Base-by-base conservation (phyloP, 2,329 filamentous ascomycete genomes). In the Aspergillus carbonarius region DNA sequence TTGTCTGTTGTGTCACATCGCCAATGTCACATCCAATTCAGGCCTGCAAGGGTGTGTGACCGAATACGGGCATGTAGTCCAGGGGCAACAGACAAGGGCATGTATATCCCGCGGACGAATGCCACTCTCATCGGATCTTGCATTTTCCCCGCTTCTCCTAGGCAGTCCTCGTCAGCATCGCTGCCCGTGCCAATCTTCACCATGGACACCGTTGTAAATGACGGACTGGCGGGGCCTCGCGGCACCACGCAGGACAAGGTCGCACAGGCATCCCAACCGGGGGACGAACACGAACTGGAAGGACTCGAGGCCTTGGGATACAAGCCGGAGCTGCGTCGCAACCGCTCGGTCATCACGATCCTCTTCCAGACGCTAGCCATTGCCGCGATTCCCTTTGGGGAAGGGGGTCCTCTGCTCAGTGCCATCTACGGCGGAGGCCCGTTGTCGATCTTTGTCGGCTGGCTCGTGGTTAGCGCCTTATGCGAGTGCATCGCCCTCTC, bases 281-380 rank as follows among this genome's bases (percentile, higher is more conserved):
- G 35, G 5, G 39, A 30, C 5, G 27, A 32, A 17, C 69, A 71
- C 39, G 68, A 73, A 56, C 68, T 67, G 20, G 64, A 73, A 12
- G 63, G 68, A 25, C 69, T 79, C 23, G 72, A 73, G 25, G 62
- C 72, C n/a, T 74, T 87, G 20, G 84, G 85, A 27, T 88, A 88
- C 72, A 82, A 79, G 57, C 79, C 82, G 4, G 83, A 85, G 66
- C 74, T 88, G 17, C 74, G 71, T 18, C 81, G 84, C 20, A 88
- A 87, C 61, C 79, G 85, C 32, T 86, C 84, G 0, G 79, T 87
- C 65, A 78, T 82, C 61, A 86, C 84, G 0, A 74, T 88, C 1
- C 76, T 87, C 12, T 88, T 87, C 68, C 84, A 87, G 69, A 82
- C 82, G 0, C 74, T 87, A 7, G 83, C 84, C 20, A 86, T 87